Evolutionary conservation across 176 grass and related monocot species (phyloP).

Genomic region (Phyllostachys edulis): DNA sequence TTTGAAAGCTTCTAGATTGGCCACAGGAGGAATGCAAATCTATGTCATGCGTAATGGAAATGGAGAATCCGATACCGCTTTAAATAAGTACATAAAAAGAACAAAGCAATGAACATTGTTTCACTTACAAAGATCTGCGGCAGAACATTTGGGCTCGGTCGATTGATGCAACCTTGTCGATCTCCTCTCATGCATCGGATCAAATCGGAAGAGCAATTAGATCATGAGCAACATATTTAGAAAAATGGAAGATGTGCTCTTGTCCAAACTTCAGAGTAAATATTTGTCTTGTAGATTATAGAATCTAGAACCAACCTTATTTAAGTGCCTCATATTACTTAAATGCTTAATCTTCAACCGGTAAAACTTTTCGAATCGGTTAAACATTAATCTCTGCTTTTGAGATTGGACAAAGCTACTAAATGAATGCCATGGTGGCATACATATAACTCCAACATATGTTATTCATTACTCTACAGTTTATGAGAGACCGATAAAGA

Average conservation of each 20-base stretch:
- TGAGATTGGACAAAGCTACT: too few relatives aligned
- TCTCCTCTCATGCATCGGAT: slow-evolving; percentile 79
- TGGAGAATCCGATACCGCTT: neutral
- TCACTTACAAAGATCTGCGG: slow-evolving; percentile 97
- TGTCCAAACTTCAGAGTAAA: slow-evolving; percentile 2
- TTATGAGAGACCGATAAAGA: slow-evolving; percentile 5
- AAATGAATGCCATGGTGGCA: too few relatives aligned
- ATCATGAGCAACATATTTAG: slow-evolving; percentile 20
- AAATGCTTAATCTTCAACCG: too few relatives aligned
- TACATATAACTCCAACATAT: neutral
- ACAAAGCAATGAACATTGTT: slow-evolving; percentile 17
- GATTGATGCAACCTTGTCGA: slow-evolving; percentile 95
- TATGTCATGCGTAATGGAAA: neutral
- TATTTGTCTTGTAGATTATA: neutral
- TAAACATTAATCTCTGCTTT: too few relatives aligned
- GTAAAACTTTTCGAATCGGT: too few relatives aligned
- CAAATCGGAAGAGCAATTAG: slow-evolving; percentile 32
- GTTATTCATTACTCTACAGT: slow-evolving; percentile 24
- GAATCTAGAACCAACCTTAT: too few relatives aligned
- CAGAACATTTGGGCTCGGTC: slow-evolving; percentile 92
- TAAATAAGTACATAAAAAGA: slow-evolving; percentile 22
- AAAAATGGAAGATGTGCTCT: neutral
- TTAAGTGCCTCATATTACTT: neutral
- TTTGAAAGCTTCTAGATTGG: neutral
- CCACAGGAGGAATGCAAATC: neutral